Base-by-base conservation (phyloP, 805 yeast species). In the Monosporozyma yasuniensis region DNA sequence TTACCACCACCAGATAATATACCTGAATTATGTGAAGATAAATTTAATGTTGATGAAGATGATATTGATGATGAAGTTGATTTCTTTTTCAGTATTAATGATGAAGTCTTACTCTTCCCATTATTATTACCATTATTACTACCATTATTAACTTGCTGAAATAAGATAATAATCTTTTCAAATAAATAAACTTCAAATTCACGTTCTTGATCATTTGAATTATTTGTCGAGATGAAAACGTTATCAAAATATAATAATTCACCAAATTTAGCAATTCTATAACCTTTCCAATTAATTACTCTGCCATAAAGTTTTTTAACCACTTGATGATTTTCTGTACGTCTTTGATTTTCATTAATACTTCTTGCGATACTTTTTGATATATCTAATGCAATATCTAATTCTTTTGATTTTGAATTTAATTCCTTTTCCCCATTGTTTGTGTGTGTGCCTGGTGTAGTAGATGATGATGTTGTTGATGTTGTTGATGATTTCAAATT, bases 241-340 rank as follows among this genome's bases (percentile, higher is more conserved):
- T 73, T 71, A 50, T 88, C 91, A 59, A 81, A 84, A 61, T 81
- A 81, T 49, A 90, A 69, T 52, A 93, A 75, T 51, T 87, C 95
- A 23, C 99, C 99, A 64, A 88, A 87, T 55, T 81, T 83, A 49
- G 74, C 74, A 42, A 84, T 71, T 52, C 82, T 81, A 63, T 87
- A 88, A 21, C 96, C 97, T 58, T 88, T 81, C 99, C 99, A 93
- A 68, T 90, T 95, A 21, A 75, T 72, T 10, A 91, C 95, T 51
- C 90, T 78, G 19, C 80, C 86, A 49, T 77, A 74, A 42, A 93
- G 74, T 48, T 83, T 84, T 56, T 78, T 79, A 41, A 86, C 73
- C 35, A 79, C 76, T 51, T 81, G 84, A 49, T 81, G 77, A 66
- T 93, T 93, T 65, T 93, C 99, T 1, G 93, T 83, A 55, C 86